Percentiles rank a stretch among this genome's conserved stretches.
Evolutionary conservation across 2,329 filamentous ascomycete species (phyloP).

Genomic region (Cladophialophora carrionii): DNA sequence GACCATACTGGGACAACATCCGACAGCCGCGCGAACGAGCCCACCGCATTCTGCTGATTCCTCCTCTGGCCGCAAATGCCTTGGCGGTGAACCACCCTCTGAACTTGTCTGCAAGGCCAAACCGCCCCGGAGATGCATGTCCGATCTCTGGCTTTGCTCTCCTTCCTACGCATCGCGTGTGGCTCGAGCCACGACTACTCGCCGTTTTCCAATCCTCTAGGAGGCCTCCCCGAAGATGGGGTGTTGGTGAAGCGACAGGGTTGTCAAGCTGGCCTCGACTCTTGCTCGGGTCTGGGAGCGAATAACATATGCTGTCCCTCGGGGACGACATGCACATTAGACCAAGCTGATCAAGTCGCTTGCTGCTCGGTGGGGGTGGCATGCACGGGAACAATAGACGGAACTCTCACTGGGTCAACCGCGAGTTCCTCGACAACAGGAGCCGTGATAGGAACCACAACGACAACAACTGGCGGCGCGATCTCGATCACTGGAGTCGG

Average conservation of each 20-base stretch:
- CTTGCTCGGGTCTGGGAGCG: slow-evolving; percentile 58
- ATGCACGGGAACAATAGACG: slow-evolving; percentile 60
- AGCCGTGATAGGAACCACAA: slow-evolving; percentile 34
- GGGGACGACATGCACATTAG: slow-evolving; percentile 59
- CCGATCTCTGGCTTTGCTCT: slow-evolving; percentile 8
- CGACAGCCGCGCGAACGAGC: background rate
- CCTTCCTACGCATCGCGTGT: slow-evolving; percentile 15
- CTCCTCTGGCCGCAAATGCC: slow-evolving; percentile 19
- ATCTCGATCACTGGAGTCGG: slow-evolving; percentile 42
- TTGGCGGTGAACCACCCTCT: slow-evolving; percentile 20
- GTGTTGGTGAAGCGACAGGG: slow-evolving; percentile 34
- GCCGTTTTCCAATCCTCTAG: slow-evolving; percentile 29
- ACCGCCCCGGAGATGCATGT: slow-evolving; percentile 23
- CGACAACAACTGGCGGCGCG: slow-evolving; percentile 39
- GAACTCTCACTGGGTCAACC: slow-evolving; percentile 22
- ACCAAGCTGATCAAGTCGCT: slow-evolving; percentile 61
- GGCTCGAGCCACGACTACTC: slow-evolving; percentile 25
- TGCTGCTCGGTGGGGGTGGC: slow-evolving; percentile 63
- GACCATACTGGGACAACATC: background rate
- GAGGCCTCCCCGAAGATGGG: slow-evolving; percentile 30
- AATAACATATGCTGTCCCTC: slow-evolving; percentile 60
- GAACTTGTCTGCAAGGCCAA: slow-evolving; percentile 6
- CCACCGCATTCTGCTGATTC: background rate
- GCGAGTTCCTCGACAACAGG: slow-evolving; percentile 32
- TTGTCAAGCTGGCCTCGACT: slow-evolving; percentile 58